These are phyloP conservation scores for Xylaria sp. DNA, from an alignment of 2,329 filamentous ascomycete genomes.

Conservation along the genomic window DNA sequence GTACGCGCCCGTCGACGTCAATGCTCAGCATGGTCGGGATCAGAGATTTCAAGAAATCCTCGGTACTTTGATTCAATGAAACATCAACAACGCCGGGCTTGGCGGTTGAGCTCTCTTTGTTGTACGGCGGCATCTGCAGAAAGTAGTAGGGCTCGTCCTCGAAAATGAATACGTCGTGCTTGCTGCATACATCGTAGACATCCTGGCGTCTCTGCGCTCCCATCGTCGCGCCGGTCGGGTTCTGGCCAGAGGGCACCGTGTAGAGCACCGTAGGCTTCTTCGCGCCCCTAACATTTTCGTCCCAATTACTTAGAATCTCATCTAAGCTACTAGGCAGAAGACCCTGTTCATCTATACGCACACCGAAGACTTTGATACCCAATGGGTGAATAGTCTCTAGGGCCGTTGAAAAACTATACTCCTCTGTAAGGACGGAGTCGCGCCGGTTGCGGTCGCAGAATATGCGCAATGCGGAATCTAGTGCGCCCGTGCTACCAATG, in stretches of 20 bases:
- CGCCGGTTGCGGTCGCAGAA: conserved; percentile 75
- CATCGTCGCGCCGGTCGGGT: conserved; percentile 89
- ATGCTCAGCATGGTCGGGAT: conserved; percentile 81
- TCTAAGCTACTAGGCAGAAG: conserved; percentile 64
- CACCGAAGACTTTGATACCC: conserved; percentile 62
- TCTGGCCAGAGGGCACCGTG: conserved; percentile 80
- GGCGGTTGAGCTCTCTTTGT: conserved; percentile 28
- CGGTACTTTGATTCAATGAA: conserved; percentile 54
- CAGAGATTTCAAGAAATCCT: conserved; percentile 78
- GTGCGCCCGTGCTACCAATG: conserved; percentile 84
- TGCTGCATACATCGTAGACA: conserved; percentile 81
- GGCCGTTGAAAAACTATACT: conserved; percentile 87
- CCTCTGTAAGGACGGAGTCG: conserved; percentile 85
- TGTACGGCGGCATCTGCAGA: conserved; percentile 85
- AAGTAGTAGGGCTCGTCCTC: conserved; percentile 98
- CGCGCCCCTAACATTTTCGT: conserved; percentile 54
- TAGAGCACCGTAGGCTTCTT: conserved; percentile 67
- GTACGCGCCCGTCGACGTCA: conserved; percentile 86
- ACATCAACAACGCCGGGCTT: conserved; percentile 24
- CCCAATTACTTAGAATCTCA: conserved; percentile 61
- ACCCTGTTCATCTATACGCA: conserved; percentile 64
- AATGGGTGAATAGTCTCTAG: conserved; percentile 67
- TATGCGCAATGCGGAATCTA: conserved; percentile 86
- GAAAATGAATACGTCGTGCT: conserved; percentile 86
- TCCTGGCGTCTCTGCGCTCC: conserved; percentile 71